Evolutionary conservation across 306 rosid species (phyloP), one percentile per base, ranked within the genome.

Genomic region (Acacia acuminata): DNA sequence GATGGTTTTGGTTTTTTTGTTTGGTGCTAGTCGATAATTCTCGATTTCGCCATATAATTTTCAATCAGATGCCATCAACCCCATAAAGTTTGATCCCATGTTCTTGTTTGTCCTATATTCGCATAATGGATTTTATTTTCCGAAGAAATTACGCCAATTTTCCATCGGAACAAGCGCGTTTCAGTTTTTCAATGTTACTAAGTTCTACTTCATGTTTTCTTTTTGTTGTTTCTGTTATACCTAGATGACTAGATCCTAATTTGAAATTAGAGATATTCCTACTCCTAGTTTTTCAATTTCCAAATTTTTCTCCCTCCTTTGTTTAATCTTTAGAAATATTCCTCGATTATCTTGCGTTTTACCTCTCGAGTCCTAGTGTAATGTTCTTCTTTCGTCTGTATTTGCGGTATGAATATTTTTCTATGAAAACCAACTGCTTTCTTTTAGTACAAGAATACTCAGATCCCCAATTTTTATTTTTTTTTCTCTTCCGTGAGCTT

Each of bases 201-300:
- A 86, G 88, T 89, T 64, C 77, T 67, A 73, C 79, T 65, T 77
- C 70, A 75, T 90, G 86, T 86, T 68, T 87, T 82, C 86, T 80
- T 47, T 82, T 83, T 72, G 85, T 77, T 71, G 47, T 20, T 74
- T 40, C 64, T 56, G 81, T 77, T 45, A 76, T 48, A 74, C 77
- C 85, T 89, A 81, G n/a, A n/a, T n/a, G n/a, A n/a, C n/a, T n/a
- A n/a, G 87, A 88, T 91, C 97, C 69, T 72, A 12, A 63, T 77
- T 27, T 27, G 27, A 27, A 27, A 27, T 27, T 27, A 27, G 27
- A 0, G 27, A 27, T 27, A 27, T 27, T 27, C 27, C 27, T 27
- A 27, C 27, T 27, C 27, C 27, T 27, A 27, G 1, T 27, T 27
- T 27, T 27, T 27, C 27, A 27, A 27, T 27, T 67, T 24, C 25